Evolutionary conservation across 805 yeast genomes (phyloP).

Genomic region (Ogataea wickerhamii): DNA sequence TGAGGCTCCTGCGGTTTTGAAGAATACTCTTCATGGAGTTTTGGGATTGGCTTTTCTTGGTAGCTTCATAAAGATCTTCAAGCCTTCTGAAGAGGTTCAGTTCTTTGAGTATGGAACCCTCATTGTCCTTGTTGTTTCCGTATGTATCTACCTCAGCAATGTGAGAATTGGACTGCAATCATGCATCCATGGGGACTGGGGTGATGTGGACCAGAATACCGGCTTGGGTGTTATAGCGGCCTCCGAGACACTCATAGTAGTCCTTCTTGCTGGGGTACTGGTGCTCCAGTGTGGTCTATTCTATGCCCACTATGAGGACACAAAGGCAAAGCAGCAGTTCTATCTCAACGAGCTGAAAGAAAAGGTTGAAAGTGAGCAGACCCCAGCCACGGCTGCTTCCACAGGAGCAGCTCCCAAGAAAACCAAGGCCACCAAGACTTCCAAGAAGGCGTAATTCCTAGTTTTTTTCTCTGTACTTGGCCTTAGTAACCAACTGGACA

Average conservation of each 20-base stretch:
- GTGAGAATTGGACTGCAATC: constrained; percentile 75
- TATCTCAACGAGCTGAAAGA: constrained; percentile 26
- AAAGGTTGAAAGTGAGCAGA: constrained; percentile 12
- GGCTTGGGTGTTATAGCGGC: constrained; percentile 94
- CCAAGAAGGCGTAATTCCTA: constrained; percentile 18
- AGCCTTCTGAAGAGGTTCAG: constrained; percentile 81
- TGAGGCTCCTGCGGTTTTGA: constrained; percentile 54
- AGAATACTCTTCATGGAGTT: constrained; percentile 60
- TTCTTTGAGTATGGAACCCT: constrained; percentile 88
- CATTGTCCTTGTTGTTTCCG: constrained; percentile 64
- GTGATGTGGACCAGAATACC: constrained; percentile 81
- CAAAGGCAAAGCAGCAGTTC: constrained; percentile 23
- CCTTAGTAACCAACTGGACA: no score
- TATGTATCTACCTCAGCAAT: constrained; percentile 82
- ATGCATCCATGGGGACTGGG: constrained; percentile 77
- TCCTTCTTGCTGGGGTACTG: constrained; percentile 73
- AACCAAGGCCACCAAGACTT: constrained; percentile 21
- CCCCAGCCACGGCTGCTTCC: constrained; percentile 10
- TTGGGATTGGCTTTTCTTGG: constrained; percentile 68
- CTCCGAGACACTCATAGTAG: constrained; percentile 69
- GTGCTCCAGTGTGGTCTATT: constrained; percentile 84
- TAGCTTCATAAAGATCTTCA: constrained; percentile 70
- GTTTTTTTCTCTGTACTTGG: no score
- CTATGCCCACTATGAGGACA: constrained; percentile 53
- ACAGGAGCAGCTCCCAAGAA: constrained; percentile 19